Percentiles rank a stretch among this genome's conserved stretches.
These are phyloP conservation scores for Beta lomatogona DNA, from an alignment of 179 eudicot species.

Conservation along the genomic window DNA sequence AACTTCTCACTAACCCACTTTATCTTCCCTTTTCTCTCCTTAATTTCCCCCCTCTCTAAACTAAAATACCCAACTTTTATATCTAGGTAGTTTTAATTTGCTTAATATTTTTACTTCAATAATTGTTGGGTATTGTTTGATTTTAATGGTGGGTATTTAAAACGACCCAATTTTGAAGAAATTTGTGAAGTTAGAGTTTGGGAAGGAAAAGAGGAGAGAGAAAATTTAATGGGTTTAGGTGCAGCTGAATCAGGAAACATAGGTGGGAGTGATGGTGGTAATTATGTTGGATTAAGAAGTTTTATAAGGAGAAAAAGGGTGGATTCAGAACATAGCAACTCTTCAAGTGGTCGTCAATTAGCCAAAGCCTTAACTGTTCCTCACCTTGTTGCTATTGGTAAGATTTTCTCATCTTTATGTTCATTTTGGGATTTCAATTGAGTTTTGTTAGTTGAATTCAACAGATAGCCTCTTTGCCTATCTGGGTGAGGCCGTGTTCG, in stretches of 20 bases:
- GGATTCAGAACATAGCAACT: slow-evolving; percentile 57
- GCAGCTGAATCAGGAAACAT: slow-evolving; percentile 19
- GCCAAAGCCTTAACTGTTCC: slow-evolving; percentile 81
- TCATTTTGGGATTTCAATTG: no score
- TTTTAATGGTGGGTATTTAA: slow-evolving; percentile 1
- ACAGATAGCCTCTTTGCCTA: no score
- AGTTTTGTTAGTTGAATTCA: no score
- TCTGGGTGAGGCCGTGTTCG: no score
- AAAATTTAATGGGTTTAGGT: slow-evolving; percentile 27
- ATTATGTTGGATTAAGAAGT: slow-evolving; percentile 44
- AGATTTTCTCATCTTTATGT: no score
- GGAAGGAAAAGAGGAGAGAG: not conserved
- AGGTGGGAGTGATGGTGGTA: slow-evolving; percentile 6
- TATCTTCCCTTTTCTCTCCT: no score
- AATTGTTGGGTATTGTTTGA: slow-evolving; percentile 6
- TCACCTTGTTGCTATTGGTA: slow-evolving; percentile 90
- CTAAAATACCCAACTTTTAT: no score
- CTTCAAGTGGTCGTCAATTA: slow-evolving; percentile 55
- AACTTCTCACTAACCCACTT: no score
- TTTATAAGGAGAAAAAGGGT: slow-evolving; percentile 86
- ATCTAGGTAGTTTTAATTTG: no score
- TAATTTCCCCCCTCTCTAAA: no score
- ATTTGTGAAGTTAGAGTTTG: not conserved
- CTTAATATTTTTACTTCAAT: no score
- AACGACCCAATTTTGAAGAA: not conserved